A percentile compares a stretch with the other conserved stretches of the same genome.
Conservation (phyloP, 257 asterid species). For the Asclepias syriaca region DNA sequence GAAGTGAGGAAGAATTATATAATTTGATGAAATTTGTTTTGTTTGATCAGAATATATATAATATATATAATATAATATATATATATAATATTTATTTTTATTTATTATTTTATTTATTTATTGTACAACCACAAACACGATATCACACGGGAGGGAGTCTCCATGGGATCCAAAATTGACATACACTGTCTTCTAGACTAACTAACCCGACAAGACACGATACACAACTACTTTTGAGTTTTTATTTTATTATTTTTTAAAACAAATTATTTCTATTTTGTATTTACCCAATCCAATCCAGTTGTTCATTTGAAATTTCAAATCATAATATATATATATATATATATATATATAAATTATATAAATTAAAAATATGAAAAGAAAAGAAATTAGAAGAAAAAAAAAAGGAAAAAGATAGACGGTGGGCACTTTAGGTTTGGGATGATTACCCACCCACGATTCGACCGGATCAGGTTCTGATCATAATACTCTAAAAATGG, state of each 20-base stretch:
- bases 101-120: too few species aligned
- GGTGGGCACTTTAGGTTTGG: constrained; percentile 6
- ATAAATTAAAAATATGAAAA: too few species aligned
- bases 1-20: background rate
- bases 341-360: too few species aligned
- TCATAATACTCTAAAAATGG: constrained; percentile 2
- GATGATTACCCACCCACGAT: constrained; percentile 5
- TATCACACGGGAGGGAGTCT: background rate
- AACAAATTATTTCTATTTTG: background rate
- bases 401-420: background rate
- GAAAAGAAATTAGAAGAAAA: background rate
- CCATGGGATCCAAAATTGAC: constrained; percentile 7
- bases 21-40: too few species aligned
- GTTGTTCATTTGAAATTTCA: background rate
- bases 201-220: constrained; percentile 14
- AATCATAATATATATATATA: too few species aligned
- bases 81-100: too few species aligned
- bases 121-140: background rate
- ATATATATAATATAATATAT: too few species aligned
- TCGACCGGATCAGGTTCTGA: constrained; percentile 3
- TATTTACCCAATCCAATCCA: background rate
- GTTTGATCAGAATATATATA: background rate
- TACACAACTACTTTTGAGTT: background rate
- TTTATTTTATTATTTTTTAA: background rate
- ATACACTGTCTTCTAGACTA: background rate